These are phyloP conservation scores for Leishmania amazonensis DNA, from an alignment of 208 protist species.

Conservation along the genomic window DNA sequence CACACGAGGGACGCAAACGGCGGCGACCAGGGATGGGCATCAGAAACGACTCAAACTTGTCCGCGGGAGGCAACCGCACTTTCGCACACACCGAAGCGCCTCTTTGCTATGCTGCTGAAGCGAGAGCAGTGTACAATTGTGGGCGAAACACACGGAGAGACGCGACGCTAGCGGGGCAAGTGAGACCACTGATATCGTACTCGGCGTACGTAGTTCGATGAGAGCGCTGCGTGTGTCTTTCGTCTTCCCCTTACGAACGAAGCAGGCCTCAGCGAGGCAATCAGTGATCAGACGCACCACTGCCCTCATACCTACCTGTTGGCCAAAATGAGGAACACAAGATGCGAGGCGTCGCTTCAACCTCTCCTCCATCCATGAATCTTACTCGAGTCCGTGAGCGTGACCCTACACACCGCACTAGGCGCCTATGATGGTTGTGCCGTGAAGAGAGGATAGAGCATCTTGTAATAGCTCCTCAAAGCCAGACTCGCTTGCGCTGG, in stretches of 20 bases:
- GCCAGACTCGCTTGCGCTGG: conserved; percentile 6
- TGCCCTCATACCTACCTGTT: not conserved
- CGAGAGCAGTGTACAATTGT: not conserved
- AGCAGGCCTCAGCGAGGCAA: not conserved
- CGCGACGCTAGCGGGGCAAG: not conserved
- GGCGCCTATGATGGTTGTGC: conserved; percentile 32
- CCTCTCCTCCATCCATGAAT: not conserved
- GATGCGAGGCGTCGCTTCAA: not conserved
- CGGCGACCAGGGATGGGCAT: no score
- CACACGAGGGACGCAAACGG: not conserved
- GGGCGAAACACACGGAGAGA: not conserved
- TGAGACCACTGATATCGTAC: not conserved
- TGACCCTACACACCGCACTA: not conserved
- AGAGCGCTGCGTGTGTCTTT: not conserved
- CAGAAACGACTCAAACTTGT: not conserved
- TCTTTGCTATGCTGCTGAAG: not conserved
- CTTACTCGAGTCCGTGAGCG: not conserved
- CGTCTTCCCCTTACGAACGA: not conserved
- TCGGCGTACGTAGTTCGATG: not conserved
- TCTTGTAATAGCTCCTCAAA: conserved; percentile 53
- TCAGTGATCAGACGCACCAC: not conserved
- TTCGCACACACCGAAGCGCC: not conserved
- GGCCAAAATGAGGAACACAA: not conserved
- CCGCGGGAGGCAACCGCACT: not conserved
- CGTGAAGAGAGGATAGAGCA: conserved; percentile 33